Evolutionary conservation across 257 asterid genomes (phyloP).

Genomic region (Primulina tabacum): DNA sequence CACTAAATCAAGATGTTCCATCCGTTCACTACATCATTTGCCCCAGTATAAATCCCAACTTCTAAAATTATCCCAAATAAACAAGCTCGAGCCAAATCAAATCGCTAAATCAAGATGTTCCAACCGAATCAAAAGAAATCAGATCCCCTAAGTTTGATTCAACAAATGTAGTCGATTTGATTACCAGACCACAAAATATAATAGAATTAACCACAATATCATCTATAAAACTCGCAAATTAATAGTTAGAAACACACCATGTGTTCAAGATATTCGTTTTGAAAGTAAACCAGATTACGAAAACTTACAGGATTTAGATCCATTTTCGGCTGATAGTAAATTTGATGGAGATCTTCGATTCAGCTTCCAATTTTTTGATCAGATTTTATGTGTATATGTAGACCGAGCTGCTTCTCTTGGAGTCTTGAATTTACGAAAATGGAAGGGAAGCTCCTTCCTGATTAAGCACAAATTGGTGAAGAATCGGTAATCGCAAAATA

Average conservation of each 20-base stretch:
- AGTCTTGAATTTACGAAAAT: too few relatives aligned
- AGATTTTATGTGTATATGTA: too few relatives aligned
- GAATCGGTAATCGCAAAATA: too few relatives aligned
- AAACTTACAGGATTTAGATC: conserved; percentile 36
- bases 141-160: background rate
- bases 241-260: background rate
- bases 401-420: too few relatives aligned
- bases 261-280: background rate
- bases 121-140: conserved; percentile 12
- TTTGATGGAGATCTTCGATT: conserved; percentile 2
- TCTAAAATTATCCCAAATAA: background rate
- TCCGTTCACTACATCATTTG: background rate
- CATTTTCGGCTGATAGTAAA: conserved; percentile 16
- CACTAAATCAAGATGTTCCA: background rate
- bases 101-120: background rate
- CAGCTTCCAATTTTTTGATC: background rate
- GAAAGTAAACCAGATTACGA: background rate
- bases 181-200: conserved; percentile 12
- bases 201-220: background rate
- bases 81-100: background rate
- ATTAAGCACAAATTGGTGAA: too few relatives aligned
- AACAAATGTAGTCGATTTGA: background rate
- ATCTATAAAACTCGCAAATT: background rate
- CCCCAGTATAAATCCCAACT: background rate
- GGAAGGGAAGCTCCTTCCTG: too few relatives aligned